A percentile compares a stretch with the other conserved stretches of the same genome.
Evolutionary conservation across 306 rosid genomes (phyloP).

Genomic region (Pterocarpus santalinus): DNA sequence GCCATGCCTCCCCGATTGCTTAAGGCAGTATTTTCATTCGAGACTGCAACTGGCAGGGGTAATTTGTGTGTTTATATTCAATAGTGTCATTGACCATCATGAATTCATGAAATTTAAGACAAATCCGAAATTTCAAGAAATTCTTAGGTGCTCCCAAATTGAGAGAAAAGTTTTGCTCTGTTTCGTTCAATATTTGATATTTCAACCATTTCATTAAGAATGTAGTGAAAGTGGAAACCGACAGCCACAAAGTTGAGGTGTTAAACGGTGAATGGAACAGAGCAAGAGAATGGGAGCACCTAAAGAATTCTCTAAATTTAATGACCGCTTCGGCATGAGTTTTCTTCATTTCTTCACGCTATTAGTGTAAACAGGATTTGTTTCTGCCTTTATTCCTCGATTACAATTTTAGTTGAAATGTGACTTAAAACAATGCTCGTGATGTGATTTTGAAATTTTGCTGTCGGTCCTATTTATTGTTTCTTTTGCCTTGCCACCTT

Average conservation of each 20-base stretch:
- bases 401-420: neutral
- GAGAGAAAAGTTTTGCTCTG: too few relatives aligned
- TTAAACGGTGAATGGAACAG: too few relatives aligned
- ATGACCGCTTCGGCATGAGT: conserved; percentile 7
- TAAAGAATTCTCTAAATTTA: too few relatives aligned
- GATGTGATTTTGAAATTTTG: neutral
- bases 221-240: too few relatives aligned
- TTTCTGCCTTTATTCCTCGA: neutral
- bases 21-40: conserved; percentile 65
- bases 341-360: conserved; percentile 4
- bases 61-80: conserved; percentile 38
- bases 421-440: neutral
- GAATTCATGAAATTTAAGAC: neutral
- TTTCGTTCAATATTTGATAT: too few relatives aligned
- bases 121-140: too few relatives aligned
- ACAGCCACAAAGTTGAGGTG: too few relatives aligned
- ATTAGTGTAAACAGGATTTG: too few relatives aligned
- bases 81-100: conserved; percentile 12
- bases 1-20: conserved; percentile 76
- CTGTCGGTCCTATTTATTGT: neutral
- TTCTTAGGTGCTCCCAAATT: too few relatives aligned
- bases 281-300: too few relatives aligned
- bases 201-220: neutral
- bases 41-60: conserved; percentile 70
- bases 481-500: neutral